These are phyloP conservation scores for Prinsepia uniflora DNA, from an alignment of 306 rosid species.

Conservation along the genomic window DNA sequence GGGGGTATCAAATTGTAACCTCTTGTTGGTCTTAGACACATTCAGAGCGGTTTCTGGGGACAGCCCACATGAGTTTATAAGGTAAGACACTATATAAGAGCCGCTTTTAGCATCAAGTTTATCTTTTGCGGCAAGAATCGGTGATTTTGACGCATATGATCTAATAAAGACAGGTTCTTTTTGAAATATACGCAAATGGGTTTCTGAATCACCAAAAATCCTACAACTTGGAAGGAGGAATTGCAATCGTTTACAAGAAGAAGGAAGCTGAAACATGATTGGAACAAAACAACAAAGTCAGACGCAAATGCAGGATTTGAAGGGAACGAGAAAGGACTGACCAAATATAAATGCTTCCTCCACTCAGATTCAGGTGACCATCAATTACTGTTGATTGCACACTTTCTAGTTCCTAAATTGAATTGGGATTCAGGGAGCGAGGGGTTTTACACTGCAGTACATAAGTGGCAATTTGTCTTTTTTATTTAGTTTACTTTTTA, in stretches of 20 bases:
- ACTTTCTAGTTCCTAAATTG: not conserved
- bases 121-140: not conserved
- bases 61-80: slow-evolving; percentile 18
- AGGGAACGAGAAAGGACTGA: not conserved
- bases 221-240: not conserved
- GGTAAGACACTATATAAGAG: slow-evolving; percentile 16
- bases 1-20: not conserved
- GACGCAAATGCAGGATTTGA: not conserved
- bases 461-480: not conserved
- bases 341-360: not conserved
- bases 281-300: not conserved
- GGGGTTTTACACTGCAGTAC: not conserved
- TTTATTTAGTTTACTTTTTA: too few species aligned
- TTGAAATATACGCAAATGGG: not conserved
- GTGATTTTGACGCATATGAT: not conserved
- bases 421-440: not conserved
- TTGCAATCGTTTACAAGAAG: not conserved
- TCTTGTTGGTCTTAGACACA: not conserved
- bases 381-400: not conserved
- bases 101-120: not conserved
- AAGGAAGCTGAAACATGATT: not conserved
- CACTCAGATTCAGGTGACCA: not conserved
- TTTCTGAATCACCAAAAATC: not conserved
- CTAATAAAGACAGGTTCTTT: not conserved
- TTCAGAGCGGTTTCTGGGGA: slow-evolving; percentile 11